These are phyloP conservation scores for Hansenula sp. DNA, from an alignment of 1,139 yeast genomes.

Conservation along the genomic window DNA sequence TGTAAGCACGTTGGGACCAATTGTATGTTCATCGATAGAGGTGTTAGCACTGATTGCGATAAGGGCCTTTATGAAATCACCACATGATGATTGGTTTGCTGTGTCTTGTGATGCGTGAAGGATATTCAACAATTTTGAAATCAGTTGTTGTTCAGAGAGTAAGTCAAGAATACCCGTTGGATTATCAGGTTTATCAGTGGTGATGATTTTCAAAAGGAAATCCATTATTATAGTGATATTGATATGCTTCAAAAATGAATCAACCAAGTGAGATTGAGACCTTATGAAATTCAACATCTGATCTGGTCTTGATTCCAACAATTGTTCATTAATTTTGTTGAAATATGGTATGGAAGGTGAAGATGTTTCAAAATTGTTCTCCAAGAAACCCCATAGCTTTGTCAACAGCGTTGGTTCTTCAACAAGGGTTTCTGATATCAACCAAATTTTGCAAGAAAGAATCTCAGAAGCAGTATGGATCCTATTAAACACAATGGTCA, in stretches of 20 bases:
- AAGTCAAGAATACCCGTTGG: conserved; percentile 61
- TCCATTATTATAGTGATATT: conserved; percentile 77
- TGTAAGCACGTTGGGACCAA: conserved; percentile 92
- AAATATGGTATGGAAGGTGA: conserved; percentile 58
- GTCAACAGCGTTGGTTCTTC: conserved; percentile 63
- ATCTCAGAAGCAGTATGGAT: conserved; percentile 86
- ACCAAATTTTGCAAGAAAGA: conserved; percentile 92
- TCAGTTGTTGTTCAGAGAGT: conserved; percentile 45
- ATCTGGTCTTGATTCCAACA: conserved; percentile 74
- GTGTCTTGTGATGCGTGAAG: conserved; percentile 46
- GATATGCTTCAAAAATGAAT: conserved; percentile 48
- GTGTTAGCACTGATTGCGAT: conserved; percentile 88
- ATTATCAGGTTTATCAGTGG: conserved; percentile 61
- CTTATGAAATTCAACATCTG: conserved; percentile 50
- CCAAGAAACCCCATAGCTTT: conserved; percentile 75
- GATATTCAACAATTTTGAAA: conserved; percentile 48
- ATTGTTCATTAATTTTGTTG: conserved; percentile 89
- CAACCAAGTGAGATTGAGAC: conserved; percentile 48
- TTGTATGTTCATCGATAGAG: conserved; percentile 66
- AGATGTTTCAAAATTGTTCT: conserved; percentile 39
- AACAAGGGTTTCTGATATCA: conserved; percentile 86
- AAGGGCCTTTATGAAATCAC: conserved; percentile 91
- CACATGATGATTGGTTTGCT: conserved; percentile 87
- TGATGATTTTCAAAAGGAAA: conserved; percentile 54
- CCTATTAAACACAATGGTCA: conserved; percentile 17